Conservation (phyloP, 345 rosid species). For the Linum usitatissimum region DNA sequence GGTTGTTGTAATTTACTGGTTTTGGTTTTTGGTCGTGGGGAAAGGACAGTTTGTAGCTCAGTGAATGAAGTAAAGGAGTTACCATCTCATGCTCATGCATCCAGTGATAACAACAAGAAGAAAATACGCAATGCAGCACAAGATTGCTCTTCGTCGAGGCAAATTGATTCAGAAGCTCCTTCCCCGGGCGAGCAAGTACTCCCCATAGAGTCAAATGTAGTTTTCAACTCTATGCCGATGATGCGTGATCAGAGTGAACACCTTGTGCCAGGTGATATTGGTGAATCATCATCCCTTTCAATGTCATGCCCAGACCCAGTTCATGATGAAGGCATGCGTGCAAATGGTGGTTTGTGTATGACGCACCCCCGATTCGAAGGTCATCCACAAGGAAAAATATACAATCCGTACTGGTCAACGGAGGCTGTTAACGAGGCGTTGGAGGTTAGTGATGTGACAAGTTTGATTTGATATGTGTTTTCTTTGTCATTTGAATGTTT, state of each 20-base stretch:
- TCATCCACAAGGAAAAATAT: slow-evolving; percentile 27
- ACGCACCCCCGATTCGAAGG: slow-evolving; percentile 20
- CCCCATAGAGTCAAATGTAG: slow-evolving; percentile 26
- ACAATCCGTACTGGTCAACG: slow-evolving; percentile 45
- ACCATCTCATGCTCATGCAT: slow-evolving; percentile 17
- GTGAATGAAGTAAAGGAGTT: slow-evolving; percentile 32
- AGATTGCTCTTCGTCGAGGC: slow-evolving; percentile 18
- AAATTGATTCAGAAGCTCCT: slow-evolving; percentile 18
- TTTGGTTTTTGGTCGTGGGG: too few relatives aligned
- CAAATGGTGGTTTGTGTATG: slow-evolving; percentile 21
- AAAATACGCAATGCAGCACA: slow-evolving; percentile 18
- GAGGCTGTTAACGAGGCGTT: slow-evolving; percentile 48
- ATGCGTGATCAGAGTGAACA: slow-evolving; percentile 26
- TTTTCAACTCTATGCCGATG: slow-evolving; percentile 59
- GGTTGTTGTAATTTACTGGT: not conserved
- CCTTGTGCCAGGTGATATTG: slow-evolving; percentile 17
- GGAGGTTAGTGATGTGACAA: slow-evolving; percentile 42
- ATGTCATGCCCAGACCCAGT: slow-evolving; percentile 40
- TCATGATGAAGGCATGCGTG: not conserved
- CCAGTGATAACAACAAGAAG: slow-evolving; percentile 23
- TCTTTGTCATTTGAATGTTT: not conserved
- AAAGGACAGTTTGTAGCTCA: slow-evolving; percentile 20
- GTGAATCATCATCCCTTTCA: slow-evolving; percentile 23
- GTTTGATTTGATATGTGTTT: not conserved
- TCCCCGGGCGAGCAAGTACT: not conserved